Evolutionary conservation across 768 basidiomycete genomes (phyloP), one percentile per base, ranked within the genome.

Genomic region (Tricholoma bakamatsutake): DNA sequence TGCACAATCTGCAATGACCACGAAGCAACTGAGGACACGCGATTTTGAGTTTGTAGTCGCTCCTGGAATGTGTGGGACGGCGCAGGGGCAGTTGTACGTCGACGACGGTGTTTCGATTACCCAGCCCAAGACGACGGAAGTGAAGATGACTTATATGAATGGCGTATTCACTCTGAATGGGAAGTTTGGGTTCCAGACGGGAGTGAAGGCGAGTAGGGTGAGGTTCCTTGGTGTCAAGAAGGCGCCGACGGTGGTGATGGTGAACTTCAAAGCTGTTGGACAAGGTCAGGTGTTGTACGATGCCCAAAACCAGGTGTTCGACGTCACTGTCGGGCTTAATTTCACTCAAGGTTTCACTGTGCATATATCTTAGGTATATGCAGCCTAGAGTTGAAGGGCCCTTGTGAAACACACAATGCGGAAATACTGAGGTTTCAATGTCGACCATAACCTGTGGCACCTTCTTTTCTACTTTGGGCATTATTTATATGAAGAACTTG

Each of bases 21-120:
- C 84, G 0, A 69, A 74, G 2, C 75, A 71, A 57, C 68, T 88
- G 56, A 72, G 84, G 37, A 69, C 70, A 59, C 76, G 70, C 10
- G 78, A 81, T 61, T 88, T 87, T 55, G 80, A 85, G 65, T 67
- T 88, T 52, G 71, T 87, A 37, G 79, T 87, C 31, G 87, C 85
- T 0, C 83, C 83, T 1, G 74, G 74, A 10, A 56, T 60, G n/a
- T 66, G 74, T n/a, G 84, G 82, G 12, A 67, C 60, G 0, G 86
- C 87, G 0, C 58, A 61, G 5, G 86, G 85, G 1, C 43, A 62
- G 37, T 70, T 88, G 37, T 86, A 88, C 64, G 59, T 84, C 34
- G 87, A 88, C 62, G 85, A 88, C 57, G 85, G 87, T 11, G 80
- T 79, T 43, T 82, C 80, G 6, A 66, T 79, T 47, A 58, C 52